Percentiles rank a stretch among this genome's conserved stretches.
These are phyloP conservation scores for Eragrostis tef DNA, from an alignment of 202 grass and related monocot genomes.

Conservation along the genomic window DNA sequence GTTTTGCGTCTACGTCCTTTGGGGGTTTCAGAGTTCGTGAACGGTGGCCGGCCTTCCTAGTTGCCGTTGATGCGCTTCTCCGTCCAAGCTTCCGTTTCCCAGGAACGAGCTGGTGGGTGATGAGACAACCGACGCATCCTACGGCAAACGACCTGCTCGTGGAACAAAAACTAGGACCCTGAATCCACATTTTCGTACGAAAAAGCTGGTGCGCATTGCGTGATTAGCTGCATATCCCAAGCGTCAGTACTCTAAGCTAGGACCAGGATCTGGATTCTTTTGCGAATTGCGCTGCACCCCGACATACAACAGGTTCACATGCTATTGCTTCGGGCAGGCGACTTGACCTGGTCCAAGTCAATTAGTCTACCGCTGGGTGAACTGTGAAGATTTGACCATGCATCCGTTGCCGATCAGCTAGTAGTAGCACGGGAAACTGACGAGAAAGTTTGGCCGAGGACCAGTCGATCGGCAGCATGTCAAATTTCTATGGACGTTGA, in stretches of 20 bases:
- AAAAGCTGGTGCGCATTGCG: background rate
- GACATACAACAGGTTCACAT: background rate
- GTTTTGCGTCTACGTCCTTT: background rate
- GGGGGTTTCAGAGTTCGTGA: background rate
- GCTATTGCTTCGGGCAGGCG: conserved; percentile 4
- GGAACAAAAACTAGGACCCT: background rate
- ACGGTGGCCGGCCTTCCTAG: background rate
- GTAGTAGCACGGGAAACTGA: background rate
- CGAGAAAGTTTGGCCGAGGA: conserved; percentile 1
- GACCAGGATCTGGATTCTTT: background rate
- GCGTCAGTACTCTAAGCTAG: background rate
- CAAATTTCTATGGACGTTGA: background rate
- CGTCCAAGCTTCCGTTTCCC: background rate
- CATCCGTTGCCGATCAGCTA: background rate
- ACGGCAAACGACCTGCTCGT: background rate
- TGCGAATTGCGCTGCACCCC: too few species aligned
- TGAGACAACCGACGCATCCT: background rate
- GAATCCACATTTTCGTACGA: background rate
- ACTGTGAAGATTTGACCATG: background rate
- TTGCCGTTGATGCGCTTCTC: too few species aligned
- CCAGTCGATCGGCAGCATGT: background rate
- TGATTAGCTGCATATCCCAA: background rate
- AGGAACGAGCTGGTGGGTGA: background rate
- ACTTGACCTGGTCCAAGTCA: conserved; percentile 31
- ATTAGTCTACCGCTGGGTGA: background rate